Evolutionary conservation across 306 rosid species (phyloP), one percentile per base, ranked within the genome.

Genomic region (Dalbergia oliveri): DNA sequence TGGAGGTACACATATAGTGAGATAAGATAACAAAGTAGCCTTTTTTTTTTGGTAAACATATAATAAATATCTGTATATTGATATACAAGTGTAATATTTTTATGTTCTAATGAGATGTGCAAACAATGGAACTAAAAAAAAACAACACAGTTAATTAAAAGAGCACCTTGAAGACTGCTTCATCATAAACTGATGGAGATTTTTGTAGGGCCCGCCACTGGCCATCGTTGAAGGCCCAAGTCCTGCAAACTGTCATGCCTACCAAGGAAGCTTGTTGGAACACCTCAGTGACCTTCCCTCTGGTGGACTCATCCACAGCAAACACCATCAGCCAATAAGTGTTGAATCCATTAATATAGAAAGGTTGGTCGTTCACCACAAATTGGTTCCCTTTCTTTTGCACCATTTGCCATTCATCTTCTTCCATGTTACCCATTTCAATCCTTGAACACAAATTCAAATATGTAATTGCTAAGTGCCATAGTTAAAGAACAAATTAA

Each of bases 161-260:
- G 60, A 18, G 49, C 15, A 88, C 99, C 99, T 93, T 86, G 84
- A 95, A 95, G 41, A 95, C 92, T n/a, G 84, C 80, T 85, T 95
- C 98, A 72, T 95, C 99, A 75, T 95, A 95, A 76, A 90, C 93
- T 9, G 93, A 86, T 9, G 94, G 99, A 5, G 96, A 86, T 80
- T 88, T 95, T 78, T 93, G 98, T 57, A 95, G 97, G 79, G 98
- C 98, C 21, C 90, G 69, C 97, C 97, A 95, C 50, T 95, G 99
- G 83, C 94, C 98, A 61, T 95, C 97, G 18, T 95, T 95, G 81
- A 93, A 95, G 47, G 96, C 99, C 98, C 99, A 95, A 31, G 98
- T 91, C 84, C 99, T 84, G 61, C 98, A 95, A 75, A 95, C 94
- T 16, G 97, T 93, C 69, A 95, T 87, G 2, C 99, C 99, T 8